These are phyloP conservation scores for Sphenostylis stenocarpa DNA, from an alignment of 306 rosid species.

Conservation along the genomic window DNA sequence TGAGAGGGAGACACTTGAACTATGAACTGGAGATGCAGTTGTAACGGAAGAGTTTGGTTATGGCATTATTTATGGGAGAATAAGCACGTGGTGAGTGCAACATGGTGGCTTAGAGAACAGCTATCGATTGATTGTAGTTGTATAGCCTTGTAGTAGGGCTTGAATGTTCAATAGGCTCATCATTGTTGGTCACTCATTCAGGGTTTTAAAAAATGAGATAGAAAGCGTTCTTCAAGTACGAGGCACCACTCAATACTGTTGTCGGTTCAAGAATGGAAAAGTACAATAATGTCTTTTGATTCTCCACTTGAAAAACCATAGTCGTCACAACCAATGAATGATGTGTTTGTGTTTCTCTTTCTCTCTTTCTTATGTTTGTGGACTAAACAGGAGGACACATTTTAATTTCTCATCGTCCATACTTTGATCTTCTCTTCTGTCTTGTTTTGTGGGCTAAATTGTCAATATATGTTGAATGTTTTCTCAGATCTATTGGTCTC, in stretches of 20 bases:
- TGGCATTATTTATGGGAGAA: not conserved
- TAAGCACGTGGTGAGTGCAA: not conserved
- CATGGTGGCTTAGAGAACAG: not conserved
- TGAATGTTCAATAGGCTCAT: not conserved
- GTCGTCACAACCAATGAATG: not conserved
- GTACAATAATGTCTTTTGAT: constrained; percentile 16
- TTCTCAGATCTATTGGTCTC: not conserved
- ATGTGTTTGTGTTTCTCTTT: not conserved
- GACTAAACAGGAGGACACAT: too few relatives aligned
- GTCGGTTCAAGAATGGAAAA: not conserved
- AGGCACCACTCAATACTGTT: not conserved
- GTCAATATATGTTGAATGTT: constrained; percentile 18
- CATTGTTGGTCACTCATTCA: not conserved
- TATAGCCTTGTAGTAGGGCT: not conserved
- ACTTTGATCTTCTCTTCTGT: not conserved
- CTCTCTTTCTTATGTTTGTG: not conserved
- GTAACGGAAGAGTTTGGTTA: not conserved
- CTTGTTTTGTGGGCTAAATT: not conserved
- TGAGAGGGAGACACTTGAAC: not conserved
- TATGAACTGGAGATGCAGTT: not conserved
- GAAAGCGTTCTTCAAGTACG: not conserved
- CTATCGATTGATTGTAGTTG: not conserved
- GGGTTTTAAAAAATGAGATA: not conserved
- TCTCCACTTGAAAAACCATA: not conserved
- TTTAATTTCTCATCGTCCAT: constrained; percentile 10